A percentile compares a stretch with the other conserved stretches of the same genome.
These are phyloP conservation scores for Nelumbo lutea DNA, from an alignment of 164 flowering plant genomes.

Conservation along the genomic window DNA sequence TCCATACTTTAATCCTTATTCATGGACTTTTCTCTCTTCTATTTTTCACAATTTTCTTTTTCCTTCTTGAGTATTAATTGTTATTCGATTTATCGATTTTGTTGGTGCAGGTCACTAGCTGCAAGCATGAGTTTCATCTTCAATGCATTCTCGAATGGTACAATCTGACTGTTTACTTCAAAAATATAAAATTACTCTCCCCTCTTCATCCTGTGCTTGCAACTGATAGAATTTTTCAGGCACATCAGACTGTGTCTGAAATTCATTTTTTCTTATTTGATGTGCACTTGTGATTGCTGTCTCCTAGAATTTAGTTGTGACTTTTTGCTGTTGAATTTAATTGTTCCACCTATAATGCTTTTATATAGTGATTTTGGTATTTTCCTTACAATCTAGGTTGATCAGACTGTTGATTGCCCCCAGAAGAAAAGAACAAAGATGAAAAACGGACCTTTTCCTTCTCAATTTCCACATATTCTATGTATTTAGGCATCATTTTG, in stretches of 20 bases:
- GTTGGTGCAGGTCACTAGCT: constrained; percentile 64
- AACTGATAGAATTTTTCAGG: too few relatives aligned
- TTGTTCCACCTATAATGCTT: too few relatives aligned
- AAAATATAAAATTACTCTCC: too few relatives aligned
- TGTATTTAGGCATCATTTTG: too few relatives aligned
- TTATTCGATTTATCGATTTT: background rate
- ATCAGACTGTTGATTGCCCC: too few relatives aligned
- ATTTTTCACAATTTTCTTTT: background rate
- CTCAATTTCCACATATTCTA: too few relatives aligned
- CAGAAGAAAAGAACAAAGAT: too few relatives aligned
- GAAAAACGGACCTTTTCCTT: too few relatives aligned
- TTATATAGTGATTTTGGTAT: too few relatives aligned
- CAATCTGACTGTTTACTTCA: background rate
- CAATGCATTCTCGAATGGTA: constrained; percentile 98
- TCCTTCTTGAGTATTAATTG: background rate
- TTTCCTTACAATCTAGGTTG: too few relatives aligned
- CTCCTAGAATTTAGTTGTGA: background rate
- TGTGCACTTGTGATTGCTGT: background rate
- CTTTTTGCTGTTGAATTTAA: background rate
- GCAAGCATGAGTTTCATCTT: constrained; percentile 98
- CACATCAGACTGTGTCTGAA: too few relatives aligned
- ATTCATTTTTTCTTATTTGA: background rate
- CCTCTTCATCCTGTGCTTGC: too few relatives aligned
- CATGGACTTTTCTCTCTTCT: background rate
- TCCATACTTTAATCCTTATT: background rate